phyloP scores from a whole-genome alignment of 139 green algal species.

The Trebouxia sp. region DNA sequence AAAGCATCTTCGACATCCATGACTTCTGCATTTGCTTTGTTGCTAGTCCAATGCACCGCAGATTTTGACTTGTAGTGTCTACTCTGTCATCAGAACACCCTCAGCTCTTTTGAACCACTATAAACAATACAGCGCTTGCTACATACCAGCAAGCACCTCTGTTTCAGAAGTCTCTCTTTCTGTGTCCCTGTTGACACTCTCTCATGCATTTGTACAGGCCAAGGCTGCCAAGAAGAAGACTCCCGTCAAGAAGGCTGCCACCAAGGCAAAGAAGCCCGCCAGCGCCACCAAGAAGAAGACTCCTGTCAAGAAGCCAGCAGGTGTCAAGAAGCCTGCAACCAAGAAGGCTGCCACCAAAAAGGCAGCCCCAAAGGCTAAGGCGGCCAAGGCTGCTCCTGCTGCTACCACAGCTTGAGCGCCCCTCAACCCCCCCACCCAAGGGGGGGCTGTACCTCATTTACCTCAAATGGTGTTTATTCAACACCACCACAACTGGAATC shows the following conservation, averaged over 20 bases:
- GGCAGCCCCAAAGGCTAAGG: slow-evolving; percentile 38
- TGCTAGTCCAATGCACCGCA: no score
- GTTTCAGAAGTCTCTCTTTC: no score
- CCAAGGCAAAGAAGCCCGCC: not conserved
- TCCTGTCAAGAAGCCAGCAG: slow-evolving; percentile 37
- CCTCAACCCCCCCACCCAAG: not conserved
- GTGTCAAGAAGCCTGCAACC: slow-evolving; percentile 33
- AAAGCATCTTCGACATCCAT: no score
- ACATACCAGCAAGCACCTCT: no score
- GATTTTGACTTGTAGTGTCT: no score
- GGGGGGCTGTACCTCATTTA: not conserved
- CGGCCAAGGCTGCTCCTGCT: slow-evolving; percentile 27
- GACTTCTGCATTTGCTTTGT: no score
- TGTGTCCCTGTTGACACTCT: no score
- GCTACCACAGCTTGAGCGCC: slow-evolving; percentile 18
- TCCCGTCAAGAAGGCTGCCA: slow-evolving; percentile 2
- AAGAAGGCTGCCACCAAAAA: slow-evolving; percentile 35
- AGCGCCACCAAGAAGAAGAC: slow-evolving; percentile 25
- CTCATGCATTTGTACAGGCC: no score
- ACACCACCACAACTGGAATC: slow-evolving; percentile 3
- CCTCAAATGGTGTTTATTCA: slow-evolving; percentile 29
- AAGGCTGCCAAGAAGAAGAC: slow-evolving; percentile 6
- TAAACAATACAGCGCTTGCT: no score
- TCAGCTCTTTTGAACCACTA: no score
- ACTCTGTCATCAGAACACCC: no score